Evolutionary conservation across 2,329 filamentous ascomycete species (phyloP).

Genomic region (Podosphaera aphanis): DNA sequence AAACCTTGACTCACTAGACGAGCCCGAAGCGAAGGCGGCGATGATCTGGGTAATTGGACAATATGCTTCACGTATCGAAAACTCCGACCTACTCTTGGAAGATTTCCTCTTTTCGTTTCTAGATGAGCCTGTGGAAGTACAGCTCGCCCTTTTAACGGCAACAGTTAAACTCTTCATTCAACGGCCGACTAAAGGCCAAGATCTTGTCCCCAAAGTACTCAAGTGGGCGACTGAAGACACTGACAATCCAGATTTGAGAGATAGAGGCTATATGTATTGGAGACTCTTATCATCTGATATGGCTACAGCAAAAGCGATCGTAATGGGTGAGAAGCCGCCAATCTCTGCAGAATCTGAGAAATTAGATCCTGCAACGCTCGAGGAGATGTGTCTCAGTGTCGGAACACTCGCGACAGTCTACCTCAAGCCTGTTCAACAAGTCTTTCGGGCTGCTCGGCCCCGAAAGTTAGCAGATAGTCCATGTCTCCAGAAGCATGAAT

Average conservation of each 20-base stretch:
- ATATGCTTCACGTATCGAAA: conserved; percentile 92
- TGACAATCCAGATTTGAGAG: conserved; percentile 91
- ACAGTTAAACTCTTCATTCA: conserved; percentile 98
- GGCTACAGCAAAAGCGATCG: conserved; percentile 59
- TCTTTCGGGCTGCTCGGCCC: conserved; percentile 74
- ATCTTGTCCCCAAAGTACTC: conserved; percentile 77
- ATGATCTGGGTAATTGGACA: conserved; percentile 99
- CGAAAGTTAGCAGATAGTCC: conserved; percentile 61
- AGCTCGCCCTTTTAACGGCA: conserved; percentile 78
- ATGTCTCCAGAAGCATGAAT: conserved; percentile 51
- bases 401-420: conserved; percentile 94
- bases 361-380: conserved; percentile 68
- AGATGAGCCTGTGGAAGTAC: conserved; percentile 87
- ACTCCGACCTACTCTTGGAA: conserved; percentile 77
- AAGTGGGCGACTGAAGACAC: conserved; percentile 99
- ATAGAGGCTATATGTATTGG: conserved; percentile 99
- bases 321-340: conserved; percentile 92
- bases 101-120: conserved; percentile 87
- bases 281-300: conserved; percentile 83
- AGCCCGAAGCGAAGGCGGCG: conserved; percentile 91
- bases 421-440: conserved; percentile 88
- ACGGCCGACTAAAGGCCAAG: conserved; percentile 77
- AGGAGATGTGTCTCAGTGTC: conserved; percentile 93
- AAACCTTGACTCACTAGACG: conserved; percentile 85
- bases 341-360: conserved; percentile 94